Evolutionary conservation across 768 basidiomycete genomes (phyloP).

Genomic region (Agaricus subrufescens): DNA sequence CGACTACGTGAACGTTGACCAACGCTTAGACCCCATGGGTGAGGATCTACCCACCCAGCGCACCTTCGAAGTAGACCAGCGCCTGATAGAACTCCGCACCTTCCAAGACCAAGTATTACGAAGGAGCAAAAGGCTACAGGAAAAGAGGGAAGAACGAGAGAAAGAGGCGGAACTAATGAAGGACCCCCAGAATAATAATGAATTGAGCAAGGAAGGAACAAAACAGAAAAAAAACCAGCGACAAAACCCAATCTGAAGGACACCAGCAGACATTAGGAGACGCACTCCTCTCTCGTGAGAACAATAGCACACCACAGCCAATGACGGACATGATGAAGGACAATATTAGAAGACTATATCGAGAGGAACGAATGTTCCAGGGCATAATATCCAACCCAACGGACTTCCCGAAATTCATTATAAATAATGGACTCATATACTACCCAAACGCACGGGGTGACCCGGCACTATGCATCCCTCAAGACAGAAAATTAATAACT

Average conservation of each 20-base stretch:
- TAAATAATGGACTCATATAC: constrained; percentile 9
- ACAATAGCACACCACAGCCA: no score
- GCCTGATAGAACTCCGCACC: constrained; percentile 10
- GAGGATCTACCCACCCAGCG: constrained; percentile 15
- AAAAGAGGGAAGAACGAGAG: no score
- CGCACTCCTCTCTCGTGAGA: no score
- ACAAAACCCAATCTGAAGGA: no score
- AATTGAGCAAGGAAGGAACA: no score
- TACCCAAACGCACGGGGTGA: constrained; percentile 1
- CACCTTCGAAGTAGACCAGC: constrained; percentile 12
- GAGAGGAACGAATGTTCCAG: no score
- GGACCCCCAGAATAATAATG: no score
- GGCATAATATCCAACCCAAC: neutral
- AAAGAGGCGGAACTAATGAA: no score
- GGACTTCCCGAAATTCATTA: neutral
- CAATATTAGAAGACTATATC: no score
- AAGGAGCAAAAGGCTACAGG: constrained; percentile 5
- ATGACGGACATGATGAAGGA: no score
- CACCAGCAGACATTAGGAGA: no score
- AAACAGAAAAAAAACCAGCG: no score
- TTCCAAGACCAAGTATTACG: neutral
- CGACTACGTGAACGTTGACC: constrained; percentile 19
- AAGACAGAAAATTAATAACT: constrained; percentile 7
- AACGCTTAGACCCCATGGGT: constrained; percentile 13
- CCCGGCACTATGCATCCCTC: constrained; percentile 18